phyloP scores from a whole-genome alignment of 2,329 filamentous ascomycete genomes.

The Podosphaera leucotricha region DNA sequence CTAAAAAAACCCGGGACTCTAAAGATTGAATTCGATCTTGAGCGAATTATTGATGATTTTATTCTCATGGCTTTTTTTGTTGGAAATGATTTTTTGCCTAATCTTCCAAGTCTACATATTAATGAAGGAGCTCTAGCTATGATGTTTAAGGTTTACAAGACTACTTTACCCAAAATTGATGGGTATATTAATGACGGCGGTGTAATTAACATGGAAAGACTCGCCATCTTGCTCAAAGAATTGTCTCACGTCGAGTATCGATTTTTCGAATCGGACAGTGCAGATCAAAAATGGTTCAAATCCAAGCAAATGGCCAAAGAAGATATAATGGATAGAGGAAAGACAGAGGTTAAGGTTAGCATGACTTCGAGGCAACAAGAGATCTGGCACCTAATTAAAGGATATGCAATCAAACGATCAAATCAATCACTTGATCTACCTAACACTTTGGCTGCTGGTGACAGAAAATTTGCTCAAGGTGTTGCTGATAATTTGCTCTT shows the following conservation, averaged over 20 bases:
- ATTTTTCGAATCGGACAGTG: conserved; percentile 79
- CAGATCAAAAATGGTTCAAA: conserved; percentile 78
- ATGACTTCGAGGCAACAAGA: conserved; percentile 63
- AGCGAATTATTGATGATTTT: conserved; percentile 94
- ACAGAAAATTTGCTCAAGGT: conserved; percentile 84
- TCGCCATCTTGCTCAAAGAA: conserved; percentile 58
- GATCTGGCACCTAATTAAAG: conserved; percentile 61
- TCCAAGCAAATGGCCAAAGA: conserved; percentile 55
- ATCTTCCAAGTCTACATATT: conserved; percentile 87
- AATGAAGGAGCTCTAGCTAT: conserved; percentile 91
- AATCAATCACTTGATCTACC: conserved; percentile 49
- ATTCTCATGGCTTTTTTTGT: conserved; percentile 99
- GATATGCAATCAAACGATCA: conserved; percentile 51
- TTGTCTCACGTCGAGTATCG: conserved; percentile 71
- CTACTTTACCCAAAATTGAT: conserved; percentile 61
- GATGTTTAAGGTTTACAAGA: conserved; percentile 96
- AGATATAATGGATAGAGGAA: conserved; percentile 37
- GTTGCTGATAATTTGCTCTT: conserved; percentile 47
- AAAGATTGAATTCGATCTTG: conserved; percentile 69
- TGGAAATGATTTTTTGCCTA: conserved; percentile 95
- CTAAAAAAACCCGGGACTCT: conserved; percentile 50
- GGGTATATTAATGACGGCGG: conserved; percentile 95
- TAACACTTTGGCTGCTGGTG: conserved; percentile 47
- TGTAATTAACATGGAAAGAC: conserved; percentile 64
- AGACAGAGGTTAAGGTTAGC: conserved; percentile 47